Base-by-base conservation (phyloP, 2,329 filamentous ascomycete genomes). In the Arthrobotrys conoides region DNA sequence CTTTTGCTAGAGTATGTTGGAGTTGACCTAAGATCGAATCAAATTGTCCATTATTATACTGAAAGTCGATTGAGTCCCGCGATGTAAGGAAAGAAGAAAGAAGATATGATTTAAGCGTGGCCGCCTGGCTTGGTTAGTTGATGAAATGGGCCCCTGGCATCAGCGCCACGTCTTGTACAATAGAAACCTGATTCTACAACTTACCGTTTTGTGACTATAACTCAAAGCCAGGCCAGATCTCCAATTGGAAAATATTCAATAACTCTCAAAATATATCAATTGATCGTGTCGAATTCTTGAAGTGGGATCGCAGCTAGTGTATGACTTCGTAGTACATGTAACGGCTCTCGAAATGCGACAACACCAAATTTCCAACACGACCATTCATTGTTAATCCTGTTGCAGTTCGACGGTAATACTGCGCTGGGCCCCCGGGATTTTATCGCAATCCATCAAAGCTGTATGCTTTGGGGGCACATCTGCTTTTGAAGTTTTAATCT, bases 141-240 rank as follows among this genome's bases (percentile, higher is more conserved):
- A 46, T 46, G n/a, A 46, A 36, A 12, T 36, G n/a, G 44, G 44
- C 44, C 44, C 44, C 44, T 46, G n/a, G 38, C 38, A 44, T 44
- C 38, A 16, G 16, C 38, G 16, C 38, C 38, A 44, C 38, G 38
- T 44, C 38, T 44, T 1, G 3, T 44, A n/a, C 12, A 44, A 44
- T 44, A 16, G 9, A n/a, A 44, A n/a, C 5, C 36, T 41, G 36
- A 10, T 41, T 41, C 36, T 16, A 44, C 2, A n/a, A 36, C 33
- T 36, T 3, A 36, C 5, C 5, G 5, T 36, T n/a, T 36, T 36
- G 33, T 44, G 10, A 5, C n/a, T n/a, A n/a, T 44, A 44, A 44
- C 38, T n/a, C 1, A 16, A 44, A 44, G 3, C 1, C 38, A 12
- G 12, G 14, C 3, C 14, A 16, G 5, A 44, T 14, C 8, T 16